Base-by-base conservation (phyloP, 768 basidiomycete genomes). In the Solioccasus polychromus region DNA sequence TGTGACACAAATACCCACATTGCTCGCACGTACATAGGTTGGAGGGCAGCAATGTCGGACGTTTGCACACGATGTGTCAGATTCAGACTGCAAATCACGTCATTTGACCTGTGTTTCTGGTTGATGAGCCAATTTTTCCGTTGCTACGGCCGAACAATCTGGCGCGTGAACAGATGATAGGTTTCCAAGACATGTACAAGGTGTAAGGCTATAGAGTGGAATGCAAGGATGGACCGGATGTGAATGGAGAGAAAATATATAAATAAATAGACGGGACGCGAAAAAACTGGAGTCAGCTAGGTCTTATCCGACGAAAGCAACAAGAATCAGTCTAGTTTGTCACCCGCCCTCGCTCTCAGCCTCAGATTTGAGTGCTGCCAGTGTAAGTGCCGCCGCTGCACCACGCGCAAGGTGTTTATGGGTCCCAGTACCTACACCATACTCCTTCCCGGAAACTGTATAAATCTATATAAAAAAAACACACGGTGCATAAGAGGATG, bases 381-480 rank as follows among this genome's bases (percentile, higher is more conserved):
- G 59, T 42, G 78, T 48, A 8, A 46, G 28, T 8, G 14, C 25
- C 4, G 64, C 66, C 12, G 64, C 78, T 31, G 62, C 61, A 36
- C 75, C 72, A 35, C 78, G 77, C 4, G 81, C 74, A 11, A 72
- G 56, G 53, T 77, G 71, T 56, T 82, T 83, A 35, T 72, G 73
- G 4, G 67, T 48, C 15, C 73, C 82, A n/a, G 64, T 62, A 24
- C 80, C 82, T 22, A 57, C 66, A 8, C 77, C 81, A 47, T 71
- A 69, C 43, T 67, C 66, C 44, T 69, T 58, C 1, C 79, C 79
- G 32, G 75, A 66, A 50, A 85, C 83, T 85, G 51, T 22, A 43
- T 8, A 10, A 24, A 42, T 38, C 3, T 32, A 50, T 62, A 5
- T n/a, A 66, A 48, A 40, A 11, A 38, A 43, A 42, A 10, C 17